Base-by-base conservation (phyloP, 306 rosid genomes). In the Malus asiatica region DNA sequence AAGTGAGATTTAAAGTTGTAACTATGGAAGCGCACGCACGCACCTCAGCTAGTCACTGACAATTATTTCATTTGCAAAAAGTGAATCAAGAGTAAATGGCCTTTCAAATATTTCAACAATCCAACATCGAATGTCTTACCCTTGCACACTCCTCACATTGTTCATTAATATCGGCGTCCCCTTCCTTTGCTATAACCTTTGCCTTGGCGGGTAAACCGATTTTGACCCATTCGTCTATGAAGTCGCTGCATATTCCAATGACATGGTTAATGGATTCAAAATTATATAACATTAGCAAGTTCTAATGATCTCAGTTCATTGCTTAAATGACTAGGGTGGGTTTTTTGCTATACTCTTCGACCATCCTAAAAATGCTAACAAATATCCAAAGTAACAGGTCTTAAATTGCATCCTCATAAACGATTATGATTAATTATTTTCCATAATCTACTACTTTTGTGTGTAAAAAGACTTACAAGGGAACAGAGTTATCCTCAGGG, bases 211-310 rank as follows among this genome's bases (percentile, higher is more conserved):
- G 84, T 30, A 69, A 70, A 44, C 86, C 93, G 64, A 88, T 88
- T 86, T 85, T 84, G 30, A 90, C 74, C 96, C 96, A 90, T 27
- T 90, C 93, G 62, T 88, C 93, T 59, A 90, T 87, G 86, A 90
- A 88, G 76, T 87, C 93, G 68, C 93, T 88, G 80, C 76, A 86
- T 55, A 42, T 52, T 51, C 29, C 75, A 52, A 19, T 52, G 16
- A 27, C 25, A 55, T 20, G 45, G 45, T 42, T 9, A 58, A 22
- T 20, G 63, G 29, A 60, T 4, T 27, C 66, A 60, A 60, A 27
- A 11, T 60, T 25, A 22, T 22, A 22, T 58, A 11, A 27, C 3
- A 12, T 23, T 25, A 25, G 33, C 66, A 60, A 60, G 66, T 60
- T 60, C 3, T 60, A 9, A 23, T 60, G 23, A 53, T 42, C 12